Percentiles rank a stretch among this genome's conserved stretches.
These are phyloP conservation scores for Lizanozyma gosingica DNA, from an alignment of 1,139 yeast genomes.

Conservation along the genomic window DNA sequence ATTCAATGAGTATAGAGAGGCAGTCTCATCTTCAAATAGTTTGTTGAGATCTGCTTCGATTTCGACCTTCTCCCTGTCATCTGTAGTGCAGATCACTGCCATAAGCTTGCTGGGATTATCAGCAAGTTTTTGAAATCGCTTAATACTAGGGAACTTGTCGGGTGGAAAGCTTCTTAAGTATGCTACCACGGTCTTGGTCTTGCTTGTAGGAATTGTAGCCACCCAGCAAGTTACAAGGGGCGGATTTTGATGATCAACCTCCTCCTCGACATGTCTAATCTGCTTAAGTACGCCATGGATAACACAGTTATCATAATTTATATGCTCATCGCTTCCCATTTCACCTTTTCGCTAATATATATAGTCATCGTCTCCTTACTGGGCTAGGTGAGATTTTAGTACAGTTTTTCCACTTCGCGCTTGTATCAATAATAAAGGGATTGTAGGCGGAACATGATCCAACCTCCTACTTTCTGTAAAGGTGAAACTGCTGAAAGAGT, in stretches of 20 bases:
- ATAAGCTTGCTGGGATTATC: conserved; percentile 6
- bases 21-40: conserved; percentile 1
- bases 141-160: conserved; percentile 9
- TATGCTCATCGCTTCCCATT: conserved; percentile 8
- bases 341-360: no score
- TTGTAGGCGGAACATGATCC: no score
- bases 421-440: no score
- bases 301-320: conserved; percentile 42
- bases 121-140: conserved; percentile 1
- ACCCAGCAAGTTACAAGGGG: conserved; percentile 49
- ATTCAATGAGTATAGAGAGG: not conserved
- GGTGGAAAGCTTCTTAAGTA: conserved; percentile 10
- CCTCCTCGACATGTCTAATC: conserved; percentile 21
- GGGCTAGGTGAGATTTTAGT: conserved; percentile 2
- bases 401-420: not conserved
- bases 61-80: conserved; percentile 7
- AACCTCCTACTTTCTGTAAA: no score
- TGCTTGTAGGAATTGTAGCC: conserved; percentile 23
- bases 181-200: conserved; percentile 19
- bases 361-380: no score
- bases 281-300: conserved; percentile 43
- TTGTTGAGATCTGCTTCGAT: not conserved
- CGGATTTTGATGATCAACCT: conserved; percentile 21
- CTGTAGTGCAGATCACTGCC: conserved; percentile 15
- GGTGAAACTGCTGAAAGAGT: no score